These are phyloP conservation scores for Penstemon barbatus DNA, from an alignment of 257 asterid species.

Conservation along the genomic window DNA sequence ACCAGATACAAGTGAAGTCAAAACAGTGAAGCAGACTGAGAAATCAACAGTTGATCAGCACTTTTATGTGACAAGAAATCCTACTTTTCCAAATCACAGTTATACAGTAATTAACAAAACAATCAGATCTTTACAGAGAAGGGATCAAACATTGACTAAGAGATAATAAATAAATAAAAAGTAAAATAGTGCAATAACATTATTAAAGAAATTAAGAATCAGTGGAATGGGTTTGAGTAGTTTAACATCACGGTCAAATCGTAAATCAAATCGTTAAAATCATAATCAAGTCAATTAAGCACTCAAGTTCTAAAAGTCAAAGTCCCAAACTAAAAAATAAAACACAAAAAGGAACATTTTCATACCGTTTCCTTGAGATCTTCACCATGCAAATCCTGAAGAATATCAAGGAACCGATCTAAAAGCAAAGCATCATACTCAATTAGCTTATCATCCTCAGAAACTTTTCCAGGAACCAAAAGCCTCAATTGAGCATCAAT, in stretches of 20 bases:
- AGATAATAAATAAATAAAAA: too few species aligned
- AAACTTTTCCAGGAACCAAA: slow-evolving; percentile 58
- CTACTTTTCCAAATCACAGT: too few species aligned
- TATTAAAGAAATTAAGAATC: background rate
- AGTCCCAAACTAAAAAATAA: background rate
- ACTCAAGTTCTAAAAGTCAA: background rate
- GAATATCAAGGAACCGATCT: slow-evolving; percentile 67
- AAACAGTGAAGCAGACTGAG: too few species aligned
- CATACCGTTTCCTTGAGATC: slow-evolving; percentile 57
- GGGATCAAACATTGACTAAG: too few species aligned
- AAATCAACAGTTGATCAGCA: too few species aligned
- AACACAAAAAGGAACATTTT: background rate
- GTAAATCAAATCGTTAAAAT: background rate
- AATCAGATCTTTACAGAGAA: too few species aligned
- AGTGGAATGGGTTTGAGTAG: background rate
- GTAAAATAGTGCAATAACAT: background rate
- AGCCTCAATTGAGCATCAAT: slow-evolving; percentile 64
- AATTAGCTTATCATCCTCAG: slow-evolving; percentile 62
- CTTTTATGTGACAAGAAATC: too few species aligned
- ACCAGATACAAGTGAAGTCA: too few species aligned
- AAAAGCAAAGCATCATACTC: slow-evolving; percentile 67
- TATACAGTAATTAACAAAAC: too few species aligned
- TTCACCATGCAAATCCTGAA: slow-evolving; percentile 62
- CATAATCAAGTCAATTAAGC: background rate
- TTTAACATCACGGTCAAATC: too few species aligned